A percentile compares a stretch with the other conserved stretches of the same genome.
Conservation (phyloP, 2,329 filamentous ascomycete genomes). For the Achaetomium macrosporum region DNA sequence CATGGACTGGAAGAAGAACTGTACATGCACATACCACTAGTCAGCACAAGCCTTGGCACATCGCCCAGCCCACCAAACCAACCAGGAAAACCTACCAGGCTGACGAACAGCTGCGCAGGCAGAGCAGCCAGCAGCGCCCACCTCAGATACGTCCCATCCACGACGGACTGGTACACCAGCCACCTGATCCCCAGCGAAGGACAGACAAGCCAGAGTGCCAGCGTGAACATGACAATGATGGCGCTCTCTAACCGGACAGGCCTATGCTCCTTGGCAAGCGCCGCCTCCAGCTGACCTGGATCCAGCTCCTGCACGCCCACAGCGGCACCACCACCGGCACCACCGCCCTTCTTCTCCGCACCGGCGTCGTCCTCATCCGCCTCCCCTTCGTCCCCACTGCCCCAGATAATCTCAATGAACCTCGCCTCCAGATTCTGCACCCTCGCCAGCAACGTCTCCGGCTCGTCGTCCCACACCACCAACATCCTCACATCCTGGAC, state of each 20-base stretch:
- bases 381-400: constrained; percentile 45
- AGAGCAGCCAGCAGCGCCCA: constrained; percentile 47
- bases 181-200: constrained; percentile 52
- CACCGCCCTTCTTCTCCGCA: constrained; percentile 53
- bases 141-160: constrained; percentile 49
- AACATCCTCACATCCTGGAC: constrained; percentile 64
- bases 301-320: constrained; percentile 41
- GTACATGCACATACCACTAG: constrained; percentile 28
- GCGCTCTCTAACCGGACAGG: constrained; percentile 51
- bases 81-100: constrained; percentile 41
- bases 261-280: constrained; percentile 60
- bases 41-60: too few relatives aligned
- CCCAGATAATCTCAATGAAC: constrained; percentile 73
- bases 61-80: too few relatives aligned
- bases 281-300: constrained; percentile 44
- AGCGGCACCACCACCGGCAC: constrained; percentile 50
- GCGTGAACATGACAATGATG: constrained; percentile 45
- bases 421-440: constrained; percentile 61
- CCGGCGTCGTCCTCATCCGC: constrained; percentile 45
- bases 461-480: constrained; percentile 78
- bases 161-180: constrained; percentile 47
- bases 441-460: constrained; percentile 45
- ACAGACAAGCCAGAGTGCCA: constrained; percentile 46
- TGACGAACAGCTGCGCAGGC: constrained; percentile 54
- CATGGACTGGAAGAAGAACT: constrained; percentile 78